These are phyloP conservation scores for Xylaria sp. DNA, from an alignment of 2,329 filamentous ascomycete species.

Conservation along the genomic window DNA sequence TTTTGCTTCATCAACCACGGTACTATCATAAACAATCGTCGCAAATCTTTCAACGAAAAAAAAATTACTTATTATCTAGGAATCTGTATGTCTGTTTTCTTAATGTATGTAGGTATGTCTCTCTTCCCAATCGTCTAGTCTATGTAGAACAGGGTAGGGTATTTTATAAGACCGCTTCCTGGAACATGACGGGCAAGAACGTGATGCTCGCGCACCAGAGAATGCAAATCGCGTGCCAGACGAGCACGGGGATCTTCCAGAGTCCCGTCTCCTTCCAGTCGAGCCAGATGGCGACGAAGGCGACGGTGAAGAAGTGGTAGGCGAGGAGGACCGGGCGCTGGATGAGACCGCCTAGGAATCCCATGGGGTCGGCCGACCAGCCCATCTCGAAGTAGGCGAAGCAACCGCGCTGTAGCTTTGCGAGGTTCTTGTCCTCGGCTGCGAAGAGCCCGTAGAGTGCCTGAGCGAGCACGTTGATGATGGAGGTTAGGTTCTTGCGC, in stretches of 20 bases:
- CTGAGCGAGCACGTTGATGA: slow-evolving; percentile 97
- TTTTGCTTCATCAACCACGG: too few species aligned
- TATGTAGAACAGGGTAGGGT: neutral
- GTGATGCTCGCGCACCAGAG: slow-evolving; percentile 77
- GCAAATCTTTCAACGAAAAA: too few species aligned
- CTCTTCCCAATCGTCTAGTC: neutral
- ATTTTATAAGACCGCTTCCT: slow-evolving; percentile 48
- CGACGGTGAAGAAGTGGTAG: slow-evolving; percentile 92
- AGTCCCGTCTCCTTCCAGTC: slow-evolving; percentile 47
- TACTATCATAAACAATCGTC: too few species aligned
- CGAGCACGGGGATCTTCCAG: slow-evolving; percentile 57
- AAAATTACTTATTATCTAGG: neutral
- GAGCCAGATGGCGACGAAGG: slow-evolving; percentile 78
- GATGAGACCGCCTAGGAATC: slow-evolving; percentile 76
- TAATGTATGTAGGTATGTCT: neutral
- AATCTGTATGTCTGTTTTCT: neutral
- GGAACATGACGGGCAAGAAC: slow-evolving; percentile 75
- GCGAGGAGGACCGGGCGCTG: slow-evolving; percentile 71
- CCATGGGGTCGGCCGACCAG: slow-evolving; percentile 71
- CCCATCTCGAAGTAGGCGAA: slow-evolving; percentile 84
- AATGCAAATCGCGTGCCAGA: slow-evolving; percentile 62
- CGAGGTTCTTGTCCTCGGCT: slow-evolving; percentile 71
- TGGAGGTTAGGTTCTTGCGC: slow-evolving; percentile 73
- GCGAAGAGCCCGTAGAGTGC: slow-evolving; percentile 90
- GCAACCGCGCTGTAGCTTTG: slow-evolving; percentile 79